A percentile compares a stretch with the other conserved stretches of the same genome.
Conservation (phyloP, 2,329 filamentous ascomycete species). For the Mariannaea sp. region DNA sequence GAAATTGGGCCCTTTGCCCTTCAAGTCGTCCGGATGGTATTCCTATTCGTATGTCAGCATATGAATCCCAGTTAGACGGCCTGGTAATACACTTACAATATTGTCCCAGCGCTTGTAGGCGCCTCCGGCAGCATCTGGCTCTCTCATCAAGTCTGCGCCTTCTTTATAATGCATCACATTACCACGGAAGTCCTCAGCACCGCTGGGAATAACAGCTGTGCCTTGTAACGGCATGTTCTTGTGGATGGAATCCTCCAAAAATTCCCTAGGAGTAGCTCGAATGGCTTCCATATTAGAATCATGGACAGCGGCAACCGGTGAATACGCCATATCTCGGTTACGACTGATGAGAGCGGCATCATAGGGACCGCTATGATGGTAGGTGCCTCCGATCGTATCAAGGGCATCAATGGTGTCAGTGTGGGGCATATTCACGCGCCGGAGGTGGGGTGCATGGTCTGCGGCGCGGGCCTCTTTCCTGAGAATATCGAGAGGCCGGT, state of each 20-base stretch:
- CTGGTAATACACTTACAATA: slow-evolving; percentile 59
- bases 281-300: slow-evolving; percentile 77
- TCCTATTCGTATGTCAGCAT: slow-evolving; percentile 47
- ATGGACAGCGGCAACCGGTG: slow-evolving; percentile 77
- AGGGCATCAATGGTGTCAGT: slow-evolving; percentile 82
- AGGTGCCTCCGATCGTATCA: slow-evolving; percentile 69
- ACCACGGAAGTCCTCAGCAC: slow-evolving; percentile 69
- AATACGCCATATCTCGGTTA: slow-evolving; percentile 66
- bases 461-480: slow-evolving; percentile 66
- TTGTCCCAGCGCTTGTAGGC: slow-evolving; percentile 78
- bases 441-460: slow-evolving; percentile 70
- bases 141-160: slow-evolving; percentile 83
- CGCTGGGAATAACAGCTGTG: slow-evolving; percentile 75
- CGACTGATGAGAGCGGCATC: slow-evolving; percentile 79
- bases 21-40: slow-evolving; percentile 77
- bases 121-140: slow-evolving; percentile 69
- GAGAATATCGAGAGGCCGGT: slow-evolving; percentile 70
- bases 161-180: slow-evolving; percentile 79
- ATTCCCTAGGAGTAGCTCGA: slow-evolving; percentile 78
- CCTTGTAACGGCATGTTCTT: slow-evolving; percentile 82
- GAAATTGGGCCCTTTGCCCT: slow-evolving; percentile 79
- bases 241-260: slow-evolving; percentile 72
- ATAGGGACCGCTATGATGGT: slow-evolving; percentile 91
- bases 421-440: slow-evolving; percentile 66
- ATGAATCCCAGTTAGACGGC: not conserved